Evolutionary conservation across 2,329 filamentous ascomycete genomes (phyloP).

Genomic region (Fusarium xyrophilum): DNA sequence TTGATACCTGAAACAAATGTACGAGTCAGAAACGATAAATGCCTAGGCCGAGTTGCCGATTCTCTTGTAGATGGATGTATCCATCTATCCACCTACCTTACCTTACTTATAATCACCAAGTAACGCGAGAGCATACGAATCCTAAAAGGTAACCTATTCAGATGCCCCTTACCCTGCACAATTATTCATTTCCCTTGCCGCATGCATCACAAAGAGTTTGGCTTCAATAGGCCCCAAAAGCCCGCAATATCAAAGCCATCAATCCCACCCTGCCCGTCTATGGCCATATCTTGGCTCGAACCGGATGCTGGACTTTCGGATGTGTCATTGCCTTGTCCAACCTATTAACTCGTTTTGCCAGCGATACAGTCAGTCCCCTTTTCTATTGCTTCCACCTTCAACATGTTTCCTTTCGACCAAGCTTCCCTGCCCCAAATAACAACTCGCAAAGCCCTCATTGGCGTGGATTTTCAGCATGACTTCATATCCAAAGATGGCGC

Average conservation of each 20-base stretch:
- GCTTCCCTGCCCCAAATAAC: conserved; percentile 62
- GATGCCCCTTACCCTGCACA: conserved; percentile 22
- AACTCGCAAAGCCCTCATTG: conserved; percentile 74
- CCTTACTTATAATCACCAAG: neutral
- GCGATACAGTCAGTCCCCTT: neutral
- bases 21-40: neutral
- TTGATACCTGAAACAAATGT: neutral
- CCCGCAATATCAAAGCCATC: conserved; percentile 8
- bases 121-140: neutral
- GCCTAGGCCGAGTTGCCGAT: neutral
- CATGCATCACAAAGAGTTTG: conserved; percentile 26
- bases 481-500: conserved; percentile 75
- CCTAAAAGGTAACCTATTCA: neutral
- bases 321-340: neutral
- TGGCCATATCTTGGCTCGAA: conserved; percentile 1
- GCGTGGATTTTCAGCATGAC: conserved; percentile 91
- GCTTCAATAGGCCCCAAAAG: conserved; percentile 18
- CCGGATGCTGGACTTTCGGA: neutral
- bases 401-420: conserved; percentile 65
- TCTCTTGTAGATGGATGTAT: neutral
- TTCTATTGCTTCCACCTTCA: neutral
- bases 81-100: neutral
- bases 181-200: neutral
- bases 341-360: neutral
- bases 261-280: conserved; percentile 8